Base-by-base conservation (phyloP, 2,329 filamentous ascomycete species). In the Alternaria burnsii region DNA sequence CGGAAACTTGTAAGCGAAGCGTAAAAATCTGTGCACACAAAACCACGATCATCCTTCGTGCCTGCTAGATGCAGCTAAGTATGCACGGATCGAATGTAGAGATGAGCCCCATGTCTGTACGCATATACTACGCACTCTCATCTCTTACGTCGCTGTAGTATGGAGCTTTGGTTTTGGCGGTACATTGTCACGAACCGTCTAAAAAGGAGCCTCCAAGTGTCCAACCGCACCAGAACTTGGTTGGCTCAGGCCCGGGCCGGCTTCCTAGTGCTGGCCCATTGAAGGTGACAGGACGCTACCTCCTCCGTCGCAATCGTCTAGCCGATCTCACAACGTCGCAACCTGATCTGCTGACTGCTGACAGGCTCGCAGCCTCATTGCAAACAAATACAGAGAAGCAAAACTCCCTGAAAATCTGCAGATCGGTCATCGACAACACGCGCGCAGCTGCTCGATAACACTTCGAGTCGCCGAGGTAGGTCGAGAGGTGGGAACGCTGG, bases 231-330 rank as follows among this genome's bases (percentile, higher is more conserved):
- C 18, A 34, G 46, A 36, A 32, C 14, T 34, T 34, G 20, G 28
- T 38, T 50, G 28, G 38, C 40, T 36, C 28, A 30, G 57, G 52
- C 22, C 41, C 24, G 52, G 57, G 44, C 57, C 52, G 52, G 57
- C 1, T 5, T 22, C 46, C 46, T 51, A 56, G 44, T 47, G 46
- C 20, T 42, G 11, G 32, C 26, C 28, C 30, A 16, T 52, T 26
- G 44, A 18, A 22, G 1, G 8, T 50, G 26, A 41, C 54, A 56
- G 36, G 20, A 32, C 46, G 20, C 44, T 42, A 50, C 34, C 30
- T 48, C n/a, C 11, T 47, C 7, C 24, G 56, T 55, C 28, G 57
- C 44, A 43, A 14, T 40, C 30, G 43, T 12, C 30, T 9, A 26
- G 44, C n/a, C 44, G 44, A 38, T 22, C 30, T 38, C 44, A 10